Evolutionary conservation across 2,329 filamentous ascomycete species (phyloP).

Genomic region (Dactylellina drechsleri): DNA sequence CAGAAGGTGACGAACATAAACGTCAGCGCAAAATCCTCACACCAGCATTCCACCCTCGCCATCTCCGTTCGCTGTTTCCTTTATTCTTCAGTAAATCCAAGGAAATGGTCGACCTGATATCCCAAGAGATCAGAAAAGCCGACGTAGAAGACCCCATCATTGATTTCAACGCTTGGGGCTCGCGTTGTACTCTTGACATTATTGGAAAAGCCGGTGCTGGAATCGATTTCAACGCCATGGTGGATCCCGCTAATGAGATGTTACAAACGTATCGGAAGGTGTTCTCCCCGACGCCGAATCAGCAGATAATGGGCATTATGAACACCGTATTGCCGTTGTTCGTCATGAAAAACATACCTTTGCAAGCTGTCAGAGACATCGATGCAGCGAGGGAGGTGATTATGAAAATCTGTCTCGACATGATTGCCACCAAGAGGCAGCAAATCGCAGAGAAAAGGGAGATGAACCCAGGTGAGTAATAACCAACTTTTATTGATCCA

Average conservation of each 20-base stretch:
- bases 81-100: conserved; percentile 82
- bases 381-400: conserved; percentile 69
- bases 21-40: conserved; percentile 78
- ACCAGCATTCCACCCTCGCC: conserved; percentile 85
- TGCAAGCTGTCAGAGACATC: conserved; percentile 76
- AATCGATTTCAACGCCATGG: conserved; percentile 72
- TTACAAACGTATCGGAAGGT: conserved; percentile 69
- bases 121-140: conserved; percentile 62
- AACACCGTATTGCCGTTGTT: conserved; percentile 72
- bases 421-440: conserved; percentile 77
- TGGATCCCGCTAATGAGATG: conserved; percentile 70
- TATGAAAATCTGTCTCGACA: conserved; percentile 72
- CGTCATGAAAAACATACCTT: conserved; percentile 72
- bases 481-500: not conserved
- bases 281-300: conserved; percentile 65
- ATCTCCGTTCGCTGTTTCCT: conserved; percentile 81
- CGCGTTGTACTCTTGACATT: conserved; percentile 77
- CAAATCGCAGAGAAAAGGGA: conserved; percentile 64
- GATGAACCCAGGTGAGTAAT: conserved; percentile 58
- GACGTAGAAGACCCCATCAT: conserved; percentile 64
- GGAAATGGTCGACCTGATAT: conserved; percentile 74
- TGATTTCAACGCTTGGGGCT: conserved; percentile 72
- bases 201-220: conserved; percentile 78
- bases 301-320: conserved; percentile 64
- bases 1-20: conserved; percentile 92